Conservation (phyloP, 2,329 filamentous ascomycete species). For the Blastomyces emzantsi region DNA sequence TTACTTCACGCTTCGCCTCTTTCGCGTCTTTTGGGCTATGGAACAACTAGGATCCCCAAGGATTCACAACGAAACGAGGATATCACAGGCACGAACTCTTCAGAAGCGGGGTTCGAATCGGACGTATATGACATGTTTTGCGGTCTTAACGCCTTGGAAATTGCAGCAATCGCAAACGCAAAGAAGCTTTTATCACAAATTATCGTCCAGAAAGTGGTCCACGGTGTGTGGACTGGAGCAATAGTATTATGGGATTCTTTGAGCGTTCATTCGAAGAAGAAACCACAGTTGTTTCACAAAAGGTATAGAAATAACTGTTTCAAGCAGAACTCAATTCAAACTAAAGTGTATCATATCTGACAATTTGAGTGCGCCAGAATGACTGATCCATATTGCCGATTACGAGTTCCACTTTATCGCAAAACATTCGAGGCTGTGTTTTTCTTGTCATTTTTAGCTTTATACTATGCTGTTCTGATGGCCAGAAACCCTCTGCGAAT, state of each 20-base stretch:
- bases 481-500: slow-evolving; percentile 59
- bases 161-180: slow-evolving; percentile 69
- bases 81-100: not conserved
- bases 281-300: slow-evolving; percentile 65
- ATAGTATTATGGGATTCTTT: slow-evolving; percentile 80
- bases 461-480: slow-evolving; percentile 83
- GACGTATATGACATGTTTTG: slow-evolving; percentile 56
- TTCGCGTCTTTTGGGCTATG: slow-evolving; percentile 4
- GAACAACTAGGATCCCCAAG: not conserved
- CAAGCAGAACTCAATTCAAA: not conserved
- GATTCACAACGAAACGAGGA: slow-evolving; percentile 18
- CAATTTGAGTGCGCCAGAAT: slow-evolving; percentile 34
- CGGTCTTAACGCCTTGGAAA: slow-evolving; percentile 76
- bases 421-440: slow-evolving; percentile 78
- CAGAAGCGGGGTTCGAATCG: slow-evolving; percentile 11
- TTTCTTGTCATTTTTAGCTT: slow-evolving; percentile 62
- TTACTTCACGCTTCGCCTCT: slow-evolving; percentile 3
- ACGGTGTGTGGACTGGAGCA: slow-evolving; percentile 76
- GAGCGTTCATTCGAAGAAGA: slow-evolving; percentile 63
- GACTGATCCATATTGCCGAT: slow-evolving; percentile 63
- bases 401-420: slow-evolving; percentile 72
- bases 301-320: slow-evolving; percentile 23
- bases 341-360: not conserved
- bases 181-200: slow-evolving; percentile 78
- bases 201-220: slow-evolving; percentile 72